Conservation (phyloP, 1,284 basidiomycete species). For the Taiwanofungus camphoratus region DNA sequence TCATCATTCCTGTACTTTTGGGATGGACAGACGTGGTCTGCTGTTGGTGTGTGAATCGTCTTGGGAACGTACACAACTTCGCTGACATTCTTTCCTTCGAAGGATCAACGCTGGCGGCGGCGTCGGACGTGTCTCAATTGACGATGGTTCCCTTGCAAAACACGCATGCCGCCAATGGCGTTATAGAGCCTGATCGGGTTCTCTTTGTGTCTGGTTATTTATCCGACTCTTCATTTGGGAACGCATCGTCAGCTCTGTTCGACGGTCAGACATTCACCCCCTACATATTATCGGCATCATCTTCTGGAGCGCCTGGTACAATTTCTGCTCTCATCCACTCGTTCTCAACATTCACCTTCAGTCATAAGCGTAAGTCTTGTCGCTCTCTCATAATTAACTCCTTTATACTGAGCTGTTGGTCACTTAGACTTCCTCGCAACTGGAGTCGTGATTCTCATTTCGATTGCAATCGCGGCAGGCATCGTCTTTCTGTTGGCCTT, state of each 20-base stretch:
- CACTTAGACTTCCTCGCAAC: constrained; percentile 76
- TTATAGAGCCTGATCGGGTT: constrained; percentile 85
- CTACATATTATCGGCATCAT: constrained; percentile 70
- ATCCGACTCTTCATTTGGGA: constrained; percentile 66
- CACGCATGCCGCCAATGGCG: constrained; percentile 59
- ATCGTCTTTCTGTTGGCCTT: constrained; percentile 90
- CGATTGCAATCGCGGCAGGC: constrained; percentile 93
- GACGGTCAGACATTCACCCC: constrained; percentile 85
- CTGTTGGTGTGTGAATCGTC: constrained; percentile 43
- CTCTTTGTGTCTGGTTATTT: constrained; percentile 86
- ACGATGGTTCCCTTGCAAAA: constrained; percentile 85
- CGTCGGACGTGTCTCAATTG: constrained; percentile 74
- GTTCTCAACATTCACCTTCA: constrained; percentile 70
- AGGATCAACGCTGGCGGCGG: constrained; percentile 50
- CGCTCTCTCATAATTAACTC: constrained; percentile 1
- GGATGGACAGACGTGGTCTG: constrained; percentile 73
- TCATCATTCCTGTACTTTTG: constrained; percentile 76
- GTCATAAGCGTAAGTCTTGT: constrained; percentile 64
- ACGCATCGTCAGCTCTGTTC: constrained; percentile 80
- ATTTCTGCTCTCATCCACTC: constrained; percentile 83
- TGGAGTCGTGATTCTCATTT: constrained; percentile 93
- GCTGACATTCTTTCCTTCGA: constrained; percentile 1
- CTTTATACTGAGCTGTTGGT: constrained; percentile 6
- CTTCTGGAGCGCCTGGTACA: constrained; percentile 66
- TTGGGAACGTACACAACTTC: neutral